These are phyloP conservation scores for Globisporangium paddicum DNA, from an alignment of 352 stramenopile genomes.

Conservation along the genomic window DNA sequence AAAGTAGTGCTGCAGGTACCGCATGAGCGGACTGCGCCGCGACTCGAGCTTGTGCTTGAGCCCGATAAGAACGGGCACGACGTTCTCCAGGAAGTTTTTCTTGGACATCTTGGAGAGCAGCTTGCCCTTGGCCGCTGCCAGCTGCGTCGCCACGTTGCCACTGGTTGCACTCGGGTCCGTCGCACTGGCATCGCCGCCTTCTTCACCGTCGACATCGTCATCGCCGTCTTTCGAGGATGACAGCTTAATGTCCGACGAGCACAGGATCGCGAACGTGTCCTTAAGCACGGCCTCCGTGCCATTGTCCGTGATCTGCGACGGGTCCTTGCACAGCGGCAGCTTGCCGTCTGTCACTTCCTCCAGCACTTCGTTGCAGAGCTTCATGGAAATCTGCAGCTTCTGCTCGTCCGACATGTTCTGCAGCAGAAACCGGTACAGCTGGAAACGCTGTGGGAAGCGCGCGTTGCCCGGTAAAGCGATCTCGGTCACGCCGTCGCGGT, in stretches of 20 bases:
- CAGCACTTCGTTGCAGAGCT: constrained; percentile 92
- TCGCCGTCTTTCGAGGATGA: constrained; percentile 44
- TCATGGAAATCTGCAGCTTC: constrained; percentile 94
- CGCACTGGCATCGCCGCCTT: constrained; percentile 62
- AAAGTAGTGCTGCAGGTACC: constrained; percentile 93
- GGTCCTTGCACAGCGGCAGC: constrained; percentile 64
- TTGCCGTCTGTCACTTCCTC: constrained; percentile 86
- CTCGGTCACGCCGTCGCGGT: constrained; percentile 60
- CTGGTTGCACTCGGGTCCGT: constrained; percentile 27
- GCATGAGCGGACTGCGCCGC: constrained; percentile 91
- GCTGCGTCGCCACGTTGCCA: constrained; percentile 48
- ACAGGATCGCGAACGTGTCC: constrained; percentile 86
- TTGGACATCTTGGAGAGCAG: constrained; percentile 95
- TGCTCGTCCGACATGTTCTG: constrained; percentile 95
- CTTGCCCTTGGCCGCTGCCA: constrained; percentile 89
- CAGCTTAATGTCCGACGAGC: constrained; percentile 85
- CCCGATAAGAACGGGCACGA: constrained; percentile 95
- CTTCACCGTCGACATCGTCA: constrained; percentile 58
- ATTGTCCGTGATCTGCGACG: constrained; percentile 74
- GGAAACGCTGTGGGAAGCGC: constrained; percentile 62
- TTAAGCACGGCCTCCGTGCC: constrained; percentile 87
- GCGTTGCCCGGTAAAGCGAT: constrained; percentile 51
- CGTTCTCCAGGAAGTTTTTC: constrained; percentile 97
- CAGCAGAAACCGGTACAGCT: constrained; percentile 94
- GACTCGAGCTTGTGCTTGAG: constrained; percentile 94